A percentile compares a stretch with the other conserved stretches of the same genome.
phyloP scores from a whole-genome alignment of 83 land plant species.

The Thuja plicata region DNA sequence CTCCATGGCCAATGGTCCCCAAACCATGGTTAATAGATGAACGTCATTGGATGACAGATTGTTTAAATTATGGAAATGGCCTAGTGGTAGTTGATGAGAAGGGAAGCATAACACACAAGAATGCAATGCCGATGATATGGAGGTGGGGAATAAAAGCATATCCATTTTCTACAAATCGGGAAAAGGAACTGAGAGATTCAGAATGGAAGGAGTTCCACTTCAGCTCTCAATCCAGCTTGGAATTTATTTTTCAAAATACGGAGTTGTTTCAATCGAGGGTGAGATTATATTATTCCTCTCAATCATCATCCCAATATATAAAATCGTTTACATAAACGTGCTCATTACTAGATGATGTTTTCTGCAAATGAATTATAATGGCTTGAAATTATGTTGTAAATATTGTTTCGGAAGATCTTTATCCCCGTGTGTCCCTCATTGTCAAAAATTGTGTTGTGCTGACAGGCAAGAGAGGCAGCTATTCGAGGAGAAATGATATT shows the following conservation, averaged over 20 bases:
- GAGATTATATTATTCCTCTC: too few species aligned
- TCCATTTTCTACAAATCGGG: not conserved
- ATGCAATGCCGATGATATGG: not conserved
- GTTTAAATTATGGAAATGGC: not conserved
- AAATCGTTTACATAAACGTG: too few species aligned
- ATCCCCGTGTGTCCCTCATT: too few species aligned
- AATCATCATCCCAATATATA: too few species aligned
- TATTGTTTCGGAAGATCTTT: too few species aligned
- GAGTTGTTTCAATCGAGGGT: not conserved
- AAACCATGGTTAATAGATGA: not conserved
- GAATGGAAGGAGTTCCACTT: not conserved
- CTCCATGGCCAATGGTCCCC: not conserved
- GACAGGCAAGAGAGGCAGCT: too few species aligned
- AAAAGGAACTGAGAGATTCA: not conserved
- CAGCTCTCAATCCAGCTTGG: not conserved
- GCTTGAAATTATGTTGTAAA: too few species aligned
- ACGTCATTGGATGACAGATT: too few species aligned
- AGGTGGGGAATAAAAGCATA: conserved; percentile 3
- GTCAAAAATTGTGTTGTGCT: too few species aligned
- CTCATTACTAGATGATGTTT: too few species aligned
- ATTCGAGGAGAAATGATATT: too few species aligned
- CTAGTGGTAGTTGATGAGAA: not conserved
- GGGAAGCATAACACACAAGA: not conserved
- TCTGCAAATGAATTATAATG: not conserved
- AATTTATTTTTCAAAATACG: not conserved